These are phyloP conservation scores for Xerocomus cyaneibrunnescens DNA, from an alignment of 1,284 basidiomycete genomes.

Conservation along the genomic window DNA sequence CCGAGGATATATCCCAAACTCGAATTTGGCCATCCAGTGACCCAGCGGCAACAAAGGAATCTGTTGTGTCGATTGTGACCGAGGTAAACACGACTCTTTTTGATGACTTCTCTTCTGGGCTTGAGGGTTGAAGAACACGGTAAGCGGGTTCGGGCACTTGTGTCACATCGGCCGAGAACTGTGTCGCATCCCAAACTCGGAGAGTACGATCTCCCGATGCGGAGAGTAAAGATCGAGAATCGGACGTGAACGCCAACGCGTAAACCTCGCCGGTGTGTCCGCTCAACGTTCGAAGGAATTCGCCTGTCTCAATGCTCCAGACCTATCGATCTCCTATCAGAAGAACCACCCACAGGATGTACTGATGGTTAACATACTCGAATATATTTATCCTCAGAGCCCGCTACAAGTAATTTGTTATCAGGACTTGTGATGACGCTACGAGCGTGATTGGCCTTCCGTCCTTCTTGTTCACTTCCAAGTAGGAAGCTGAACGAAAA, in stretches of 20 bases:
- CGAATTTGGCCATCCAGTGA: slow-evolving; percentile 35
- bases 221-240: slow-evolving; percentile 34
- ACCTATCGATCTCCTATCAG: slow-evolving; percentile 17
- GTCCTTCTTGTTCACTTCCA: slow-evolving; percentile 24
- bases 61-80: slow-evolving; percentile 26
- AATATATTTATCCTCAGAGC: slow-evolving; percentile 34
- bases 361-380: slow-evolving; percentile 23
- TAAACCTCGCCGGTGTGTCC: slow-evolving; percentile 35
- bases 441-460: slow-evolving; percentile 33
- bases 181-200: slow-evolving; percentile 33
- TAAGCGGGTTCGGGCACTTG: slow-evolving; percentile 20
- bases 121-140: slow-evolving; percentile 25
- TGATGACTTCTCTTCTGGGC: slow-evolving; percentile 14
- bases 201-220: slow-evolving; percentile 35
- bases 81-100: slow-evolving; percentile 34
- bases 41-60: slow-evolving; percentile 33
- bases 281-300: slow-evolving; percentile 29
- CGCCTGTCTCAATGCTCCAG: slow-evolving; percentile 26
- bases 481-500: slow-evolving; percentile 27
- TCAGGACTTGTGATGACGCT: slow-evolving; percentile 36
- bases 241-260: slow-evolving; percentile 33
- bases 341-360: neutral
- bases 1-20: slow-evolving; percentile 30
- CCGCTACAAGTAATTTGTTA: slow-evolving; percentile 30
- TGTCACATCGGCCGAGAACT: slow-evolving; percentile 22